A percentile compares a stretch with the other conserved stretches of the same genome.
Evolutionary conservation across 2,329 filamentous ascomycete genomes (phyloP).

Genomic region (Apiospora hydei): DNA sequence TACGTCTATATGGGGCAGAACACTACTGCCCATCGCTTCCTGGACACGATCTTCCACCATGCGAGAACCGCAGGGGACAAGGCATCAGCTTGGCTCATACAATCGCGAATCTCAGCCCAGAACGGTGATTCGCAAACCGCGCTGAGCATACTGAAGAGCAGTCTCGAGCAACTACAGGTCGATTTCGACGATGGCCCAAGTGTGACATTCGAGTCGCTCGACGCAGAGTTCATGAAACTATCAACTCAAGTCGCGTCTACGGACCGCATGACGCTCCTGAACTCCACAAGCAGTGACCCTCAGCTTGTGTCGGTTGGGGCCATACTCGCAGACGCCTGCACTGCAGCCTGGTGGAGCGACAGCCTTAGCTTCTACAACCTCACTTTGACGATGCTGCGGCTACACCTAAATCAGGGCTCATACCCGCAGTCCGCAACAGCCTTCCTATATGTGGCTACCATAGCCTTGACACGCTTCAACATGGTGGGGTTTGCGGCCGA

Average conservation of each 20-base stretch:
- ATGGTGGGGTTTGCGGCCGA: constrained; percentile 73
- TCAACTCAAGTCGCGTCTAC: constrained; percentile 65
- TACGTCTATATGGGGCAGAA: constrained; percentile 80
- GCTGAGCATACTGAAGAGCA: constrained; percentile 73
- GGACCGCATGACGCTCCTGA: constrained; percentile 57
- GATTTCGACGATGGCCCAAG: constrained; percentile 66
- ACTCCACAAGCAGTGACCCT: constrained; percentile 54
- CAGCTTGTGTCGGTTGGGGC: constrained; percentile 70
- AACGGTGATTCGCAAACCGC: constrained; percentile 75
- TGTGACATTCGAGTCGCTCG: constrained; percentile 75
- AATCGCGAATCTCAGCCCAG: constrained; percentile 80
- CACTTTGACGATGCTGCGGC: constrained; percentile 69
- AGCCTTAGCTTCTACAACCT: constrained; percentile 76
- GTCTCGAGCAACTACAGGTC: constrained; percentile 73
- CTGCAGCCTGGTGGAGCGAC: constrained; percentile 78
- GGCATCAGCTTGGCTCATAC: constrained; percentile 82
- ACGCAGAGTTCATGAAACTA: constrained; percentile 73
- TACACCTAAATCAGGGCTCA: constrained; percentile 68
- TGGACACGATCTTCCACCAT: constrained; percentile 73
- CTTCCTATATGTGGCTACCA: constrained; percentile 72
- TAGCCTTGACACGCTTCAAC: constrained; percentile 73
- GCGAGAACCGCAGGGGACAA: constrained; percentile 79
- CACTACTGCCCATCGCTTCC: constrained; percentile 70
- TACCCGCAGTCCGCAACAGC: constrained; percentile 74
- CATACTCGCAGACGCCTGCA: constrained; percentile 73